phyloP scores from a whole-genome alignment of 805 yeast species.

The Metschnikowia gelsemii region DNA sequence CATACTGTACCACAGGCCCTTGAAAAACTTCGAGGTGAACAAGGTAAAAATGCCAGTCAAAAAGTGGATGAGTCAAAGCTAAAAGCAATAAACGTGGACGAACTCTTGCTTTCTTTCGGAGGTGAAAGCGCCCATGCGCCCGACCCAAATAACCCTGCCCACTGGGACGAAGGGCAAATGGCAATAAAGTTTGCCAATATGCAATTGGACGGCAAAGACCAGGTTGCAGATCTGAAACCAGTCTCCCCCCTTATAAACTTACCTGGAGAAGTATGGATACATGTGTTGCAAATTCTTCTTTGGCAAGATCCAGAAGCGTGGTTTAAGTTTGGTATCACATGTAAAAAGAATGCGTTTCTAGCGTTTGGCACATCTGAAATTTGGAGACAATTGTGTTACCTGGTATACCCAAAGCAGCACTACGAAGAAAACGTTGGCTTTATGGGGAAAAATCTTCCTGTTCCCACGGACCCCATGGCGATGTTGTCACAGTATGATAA shows the following conservation, averaged over 20 bases:
- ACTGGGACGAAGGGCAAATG: constrained; percentile 20
- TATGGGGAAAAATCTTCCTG: constrained; percentile 28
- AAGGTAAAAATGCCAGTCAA: constrained; percentile 30
- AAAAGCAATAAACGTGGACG: constrained; percentile 42
- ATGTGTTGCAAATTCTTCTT: constrained; percentile 50
- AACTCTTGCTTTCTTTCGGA: constrained; percentile 38
- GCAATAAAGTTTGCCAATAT: constrained; percentile 29
- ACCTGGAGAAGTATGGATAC: constrained; percentile 58
- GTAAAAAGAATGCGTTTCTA: constrained; percentile 53
- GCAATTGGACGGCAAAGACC: constrained; percentile 15
- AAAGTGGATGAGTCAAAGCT: constrained; percentile 38
- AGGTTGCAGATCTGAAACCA: constrained; percentile 21
- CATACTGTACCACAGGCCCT: constrained; percentile 45
- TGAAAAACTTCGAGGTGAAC: constrained; percentile 22
- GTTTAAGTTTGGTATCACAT: constrained; percentile 59
- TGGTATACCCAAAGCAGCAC: constrained; percentile 53
- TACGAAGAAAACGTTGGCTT: constrained; percentile 51
- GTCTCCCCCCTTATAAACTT: constrained; percentile 39
- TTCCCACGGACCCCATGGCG: constrained; percentile 33
- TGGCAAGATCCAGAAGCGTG: constrained; percentile 57
- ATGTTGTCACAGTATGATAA: constrained; percentile 31
- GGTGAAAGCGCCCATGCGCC: constrained; percentile 32
- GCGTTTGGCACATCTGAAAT: constrained; percentile 53
- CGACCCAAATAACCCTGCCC: constrained; percentile 21
- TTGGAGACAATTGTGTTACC: constrained; percentile 51